These are phyloP conservation scores for Laguncularia racemosa DNA, from an alignment of 345 rosid genomes.

Conservation along the genomic window DNA sequence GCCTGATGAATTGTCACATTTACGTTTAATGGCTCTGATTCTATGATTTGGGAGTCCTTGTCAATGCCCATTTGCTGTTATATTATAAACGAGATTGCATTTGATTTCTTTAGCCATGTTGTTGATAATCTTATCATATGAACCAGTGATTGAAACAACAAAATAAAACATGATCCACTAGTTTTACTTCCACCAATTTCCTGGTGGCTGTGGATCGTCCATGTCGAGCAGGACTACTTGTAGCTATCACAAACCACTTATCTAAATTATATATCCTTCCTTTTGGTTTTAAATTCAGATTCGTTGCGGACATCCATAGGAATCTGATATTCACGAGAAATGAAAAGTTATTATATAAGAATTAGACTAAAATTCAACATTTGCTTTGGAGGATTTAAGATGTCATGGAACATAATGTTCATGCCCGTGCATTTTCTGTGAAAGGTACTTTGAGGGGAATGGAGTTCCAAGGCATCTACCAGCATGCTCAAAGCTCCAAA, in stretches of 20 bases:
- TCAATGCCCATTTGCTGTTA: too few relatives aligned
- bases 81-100: too few relatives aligned
- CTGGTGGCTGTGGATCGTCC: too few relatives aligned
- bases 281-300: background rate
- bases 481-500: slow-evolving; percentile 25
- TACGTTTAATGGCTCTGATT: too few relatives aligned
- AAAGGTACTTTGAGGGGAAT: slow-evolving; percentile 22
- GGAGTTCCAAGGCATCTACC: slow-evolving; percentile 42
- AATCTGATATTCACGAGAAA: background rate
- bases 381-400: background rate
- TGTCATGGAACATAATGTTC: background rate
- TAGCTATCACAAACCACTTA: background rate
- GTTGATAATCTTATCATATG: too few relatives aligned
- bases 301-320: background rate
- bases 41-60: too few relatives aligned
- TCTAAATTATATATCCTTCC: background rate
- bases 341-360: background rate
- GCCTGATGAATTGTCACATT: too few relatives aligned
- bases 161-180: too few relatives aligned
- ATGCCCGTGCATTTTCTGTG: slow-evolving; percentile 5
- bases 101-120: too few relatives aligned
- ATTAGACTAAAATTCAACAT: background rate
- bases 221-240: too few relatives aligned
- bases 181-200: too few relatives aligned
- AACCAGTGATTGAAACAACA: too few relatives aligned